Conservation (phyloP, 169 alveolate genomes). For the Plasmodium blacklocki region DNA sequence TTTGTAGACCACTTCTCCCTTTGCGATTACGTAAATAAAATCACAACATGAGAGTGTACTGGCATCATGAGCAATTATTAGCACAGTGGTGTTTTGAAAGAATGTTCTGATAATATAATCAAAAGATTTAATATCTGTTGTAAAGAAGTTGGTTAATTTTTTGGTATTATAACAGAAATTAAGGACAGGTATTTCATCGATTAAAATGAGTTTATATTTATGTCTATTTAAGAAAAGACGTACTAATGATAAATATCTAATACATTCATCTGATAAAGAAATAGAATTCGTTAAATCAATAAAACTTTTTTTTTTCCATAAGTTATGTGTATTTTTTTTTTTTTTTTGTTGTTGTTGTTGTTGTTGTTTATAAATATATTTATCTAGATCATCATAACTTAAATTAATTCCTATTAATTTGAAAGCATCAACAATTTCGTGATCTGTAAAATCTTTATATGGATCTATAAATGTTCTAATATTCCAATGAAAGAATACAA, state of each 20-base stretch:
- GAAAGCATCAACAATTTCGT: constrained; percentile 76
- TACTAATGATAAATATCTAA: constrained; percentile 84
- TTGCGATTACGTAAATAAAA: constrained; percentile 78
- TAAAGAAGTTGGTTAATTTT: constrained; percentile 19
- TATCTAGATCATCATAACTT: constrained; percentile 22
- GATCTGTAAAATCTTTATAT: constrained; percentile 73
- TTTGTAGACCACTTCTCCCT: constrained; percentile 76
- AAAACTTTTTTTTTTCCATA: constrained; percentile 1
- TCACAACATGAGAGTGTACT: constrained; percentile 80
- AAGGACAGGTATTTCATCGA: constrained; percentile 88
- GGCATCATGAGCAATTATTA: constrained; percentile 81
- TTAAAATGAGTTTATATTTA: constrained; percentile 81
- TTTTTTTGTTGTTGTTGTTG: constrained; percentile 2
- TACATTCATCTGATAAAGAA: constrained; percentile 77
- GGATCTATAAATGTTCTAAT: constrained; percentile 80
- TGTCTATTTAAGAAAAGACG: constrained; percentile 81
- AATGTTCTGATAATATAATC: constrained; percentile 72
- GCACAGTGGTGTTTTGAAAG: constrained; percentile 78
- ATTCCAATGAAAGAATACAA: constrained; percentile 79
- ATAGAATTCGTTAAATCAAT: constrained; percentile 16
- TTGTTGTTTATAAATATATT: constrained; percentile 44
- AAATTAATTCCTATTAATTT: constrained; percentile 61
- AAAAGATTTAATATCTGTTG: constrained; percentile 37
- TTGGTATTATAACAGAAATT: constrained; percentile 12
- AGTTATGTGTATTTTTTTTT: not conserved